These are phyloP conservation scores for Ophiocordyceps camponoti-saundersi DNA, from an alignment of 2,329 filamentous ascomycete species.

Conservation along the genomic window DNA sequence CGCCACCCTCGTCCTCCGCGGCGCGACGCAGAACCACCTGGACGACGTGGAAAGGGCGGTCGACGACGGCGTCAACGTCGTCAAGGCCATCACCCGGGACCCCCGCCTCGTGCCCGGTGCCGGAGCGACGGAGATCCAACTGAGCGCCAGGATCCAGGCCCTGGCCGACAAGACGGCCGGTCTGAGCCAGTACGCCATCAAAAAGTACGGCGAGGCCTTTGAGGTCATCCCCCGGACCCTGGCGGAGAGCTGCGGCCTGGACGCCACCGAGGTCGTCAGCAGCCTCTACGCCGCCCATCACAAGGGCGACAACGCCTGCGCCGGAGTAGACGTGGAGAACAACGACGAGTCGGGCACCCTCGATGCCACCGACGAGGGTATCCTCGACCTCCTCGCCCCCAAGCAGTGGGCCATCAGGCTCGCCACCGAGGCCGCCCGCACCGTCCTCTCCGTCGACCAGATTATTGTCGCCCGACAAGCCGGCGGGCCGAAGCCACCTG, in stretches of 20 bases:
- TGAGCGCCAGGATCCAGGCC: slow-evolving; percentile 80
- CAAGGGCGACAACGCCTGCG: slow-evolving; percentile 72
- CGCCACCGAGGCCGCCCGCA: slow-evolving; percentile 85
- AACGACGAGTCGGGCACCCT: slow-evolving; percentile 64
- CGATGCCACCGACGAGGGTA: slow-evolving; percentile 74
- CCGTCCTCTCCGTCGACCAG: slow-evolving; percentile 90
- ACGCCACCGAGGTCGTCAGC: slow-evolving; percentile 92
- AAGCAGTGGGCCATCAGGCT: slow-evolving; percentile 97
- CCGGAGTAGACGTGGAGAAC: slow-evolving; percentile 91
- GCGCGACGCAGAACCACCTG: slow-evolving; percentile 93
- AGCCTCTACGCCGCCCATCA: slow-evolving; percentile 86
- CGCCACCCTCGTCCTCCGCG: slow-evolving; percentile 82
- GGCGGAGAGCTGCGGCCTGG: slow-evolving; percentile 86
- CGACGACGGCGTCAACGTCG: slow-evolving; percentile 94
- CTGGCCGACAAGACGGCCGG: slow-evolving; percentile 87
- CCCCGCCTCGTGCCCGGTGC: slow-evolving; percentile 81
- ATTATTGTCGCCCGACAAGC: slow-evolving; percentile 97
- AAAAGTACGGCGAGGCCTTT: slow-evolving; percentile 94
- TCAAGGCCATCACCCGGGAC: slow-evolving; percentile 96
- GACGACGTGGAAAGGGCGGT: slow-evolving; percentile 95
- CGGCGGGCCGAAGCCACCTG: slow-evolving; percentile 90
- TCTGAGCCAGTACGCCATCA: slow-evolving; percentile 87
- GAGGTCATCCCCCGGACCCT: slow-evolving; percentile 90
- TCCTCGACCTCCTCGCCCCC: slow-evolving; percentile 77
- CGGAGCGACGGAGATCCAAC: slow-evolving; percentile 84